A percentile compares a stretch with the other conserved stretches of the same genome.
These are phyloP conservation scores for Ceratocystis cacaofunesta DNA, from an alignment of 2,329 filamentous ascomycete species.

Conservation along the genomic window DNA sequence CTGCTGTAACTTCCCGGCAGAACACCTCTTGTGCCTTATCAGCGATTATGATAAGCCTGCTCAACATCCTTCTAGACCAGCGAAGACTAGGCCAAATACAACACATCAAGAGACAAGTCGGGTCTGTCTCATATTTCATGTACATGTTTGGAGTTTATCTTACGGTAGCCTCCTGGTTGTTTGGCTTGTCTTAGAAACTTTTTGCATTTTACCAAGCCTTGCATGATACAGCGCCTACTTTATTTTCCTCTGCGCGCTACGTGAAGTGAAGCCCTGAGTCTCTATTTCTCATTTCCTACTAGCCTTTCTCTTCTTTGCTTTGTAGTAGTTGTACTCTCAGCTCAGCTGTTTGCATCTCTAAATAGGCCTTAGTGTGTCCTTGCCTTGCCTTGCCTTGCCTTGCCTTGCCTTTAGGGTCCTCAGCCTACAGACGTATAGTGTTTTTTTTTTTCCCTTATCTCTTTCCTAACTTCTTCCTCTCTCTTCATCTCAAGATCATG, in stretches of 20 bases:
- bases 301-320: neutral
- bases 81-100: neutral
- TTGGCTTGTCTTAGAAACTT: neutral
- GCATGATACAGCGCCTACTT: too few relatives aligned
- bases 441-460: neutral
- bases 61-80: neutral
- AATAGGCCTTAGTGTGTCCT: neutral
- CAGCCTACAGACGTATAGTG: neutral
- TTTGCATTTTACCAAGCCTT: neutral
- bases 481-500: neutral
- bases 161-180: too few relatives aligned
- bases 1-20: neutral
- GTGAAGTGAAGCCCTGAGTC: too few relatives aligned
- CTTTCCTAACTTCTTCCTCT: neutral
- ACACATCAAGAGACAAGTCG: neutral
- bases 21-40: neutral
- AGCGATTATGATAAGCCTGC: neutral
- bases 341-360: neutral
- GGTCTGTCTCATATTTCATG: neutral
- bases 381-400: neutral
- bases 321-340: neutral
- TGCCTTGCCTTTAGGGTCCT: neutral
- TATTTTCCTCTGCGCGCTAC: too few relatives aligned
- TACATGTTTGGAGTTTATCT: neutral
- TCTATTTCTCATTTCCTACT: neutral